Percentiles rank a stretch among this genome's conserved stretches.
Conservation (phyloP, 768 basidiomycete genomes). For the Coprinopsis cinerea region DNA sequence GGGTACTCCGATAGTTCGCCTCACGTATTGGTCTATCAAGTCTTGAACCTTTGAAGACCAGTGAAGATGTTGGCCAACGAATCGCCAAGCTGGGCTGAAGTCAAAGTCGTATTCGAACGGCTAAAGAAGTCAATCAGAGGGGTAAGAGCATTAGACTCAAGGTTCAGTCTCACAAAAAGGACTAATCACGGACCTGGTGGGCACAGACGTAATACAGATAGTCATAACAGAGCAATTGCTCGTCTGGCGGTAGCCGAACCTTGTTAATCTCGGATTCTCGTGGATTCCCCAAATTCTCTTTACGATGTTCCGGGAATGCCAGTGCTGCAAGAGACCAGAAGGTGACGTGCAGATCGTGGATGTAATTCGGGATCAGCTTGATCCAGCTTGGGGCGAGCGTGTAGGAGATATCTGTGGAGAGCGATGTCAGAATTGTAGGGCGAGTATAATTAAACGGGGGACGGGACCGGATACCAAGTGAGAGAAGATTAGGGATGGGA, state of each 20-base stretch:
- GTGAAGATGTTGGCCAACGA: conserved; percentile 45
- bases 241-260: conserved; percentile 43
- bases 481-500: conserved; percentile 28
- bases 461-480: conserved; percentile 36
- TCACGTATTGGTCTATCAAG: conserved; percentile 40
- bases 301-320: conserved; percentile 39
- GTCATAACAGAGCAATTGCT: conserved; percentile 46
- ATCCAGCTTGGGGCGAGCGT: conserved; percentile 44
- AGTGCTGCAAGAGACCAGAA: conserved; percentile 44
- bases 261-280: conserved; percentile 34
- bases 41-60: conserved; percentile 38
- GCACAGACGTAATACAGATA: conserved; percentile 47
- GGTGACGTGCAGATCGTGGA: conserved; percentile 37
- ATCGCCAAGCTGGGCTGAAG: conserved; percentile 54
- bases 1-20: conserved; percentile 34
- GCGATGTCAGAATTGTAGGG: neutral
- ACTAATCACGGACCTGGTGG: conserved; percentile 33
- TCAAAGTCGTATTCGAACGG: conserved; percentile 51
- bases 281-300: conserved; percentile 32
- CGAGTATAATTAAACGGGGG: too few species aligned
- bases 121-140: conserved; percentile 21
- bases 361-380: conserved; percentile 38
- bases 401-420: conserved; percentile 44
- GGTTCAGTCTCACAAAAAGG: too few species aligned
- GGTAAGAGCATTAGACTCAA: conserved; percentile 10